Evolutionary conservation across 1,284 basidiomycete species (phyloP).

Genomic region (Lentinus polychrous): DNA sequence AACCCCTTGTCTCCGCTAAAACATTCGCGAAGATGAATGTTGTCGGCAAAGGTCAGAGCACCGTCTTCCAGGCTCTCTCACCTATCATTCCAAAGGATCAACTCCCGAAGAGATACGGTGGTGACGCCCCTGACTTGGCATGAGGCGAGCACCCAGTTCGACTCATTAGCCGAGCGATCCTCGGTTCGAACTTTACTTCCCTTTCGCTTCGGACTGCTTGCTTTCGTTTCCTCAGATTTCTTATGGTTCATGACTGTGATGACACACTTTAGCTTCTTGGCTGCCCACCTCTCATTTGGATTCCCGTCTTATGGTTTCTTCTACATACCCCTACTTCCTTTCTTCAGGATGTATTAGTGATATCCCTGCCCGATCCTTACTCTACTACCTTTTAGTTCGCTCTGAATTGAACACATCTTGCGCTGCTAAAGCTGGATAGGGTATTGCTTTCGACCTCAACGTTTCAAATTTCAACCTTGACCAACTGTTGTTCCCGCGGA

Average conservation of each 20-base stretch:
- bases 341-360: too few relatives aligned
- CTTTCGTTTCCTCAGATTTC: background rate
- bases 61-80: slow-evolving; percentile 51
- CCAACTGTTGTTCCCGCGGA: too few relatives aligned
- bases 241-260: background rate
- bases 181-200: background rate
- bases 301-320: too few relatives aligned
- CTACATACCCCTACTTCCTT: too few relatives aligned
- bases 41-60: slow-evolving; percentile 53
- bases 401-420: too few relatives aligned
- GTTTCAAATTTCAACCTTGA: too few relatives aligned
- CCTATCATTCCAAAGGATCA: slow-evolving; percentile 46
- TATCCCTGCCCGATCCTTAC: too few relatives aligned
- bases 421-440: too few relatives aligned
- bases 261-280: too few relatives aligned
- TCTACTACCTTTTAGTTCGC: too few relatives aligned
- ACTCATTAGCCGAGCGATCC: background rate
- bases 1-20: slow-evolving; percentile 57
- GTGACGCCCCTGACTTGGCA: slow-evolving; percentile 29
- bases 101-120: slow-evolving; percentile 65
- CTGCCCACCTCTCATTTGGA: too few relatives aligned
- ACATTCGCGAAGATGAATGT: slow-evolving; percentile 74
- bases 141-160: background rate
- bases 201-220: background rate
- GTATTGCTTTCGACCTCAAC: too few relatives aligned